Evolutionary conservation across 768 basidiomycete genomes (phyloP).

Genomic region (Hydnomerulius pinastri): DNA sequence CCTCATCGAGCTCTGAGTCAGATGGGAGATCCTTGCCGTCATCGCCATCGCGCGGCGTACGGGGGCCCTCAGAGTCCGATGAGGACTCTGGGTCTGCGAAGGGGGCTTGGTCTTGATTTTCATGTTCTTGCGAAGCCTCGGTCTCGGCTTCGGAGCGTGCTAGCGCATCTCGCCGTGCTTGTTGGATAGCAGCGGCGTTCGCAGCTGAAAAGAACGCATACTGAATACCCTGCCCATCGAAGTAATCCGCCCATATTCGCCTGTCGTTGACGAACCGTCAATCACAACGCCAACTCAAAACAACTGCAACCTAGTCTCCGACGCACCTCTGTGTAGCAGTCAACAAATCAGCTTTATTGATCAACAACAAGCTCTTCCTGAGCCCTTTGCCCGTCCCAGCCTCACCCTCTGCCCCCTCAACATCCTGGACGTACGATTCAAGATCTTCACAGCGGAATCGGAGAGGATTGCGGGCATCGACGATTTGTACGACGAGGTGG

Average conservation of each 20-base stretch:
- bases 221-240: slow-evolving; percentile 69
- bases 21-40: slow-evolving; percentile 30
- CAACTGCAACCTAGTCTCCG: slow-evolving; percentile 19
- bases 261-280: slow-evolving; percentile 53
- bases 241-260: slow-evolving; percentile 88
- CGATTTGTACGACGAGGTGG: slow-evolving; percentile 92
- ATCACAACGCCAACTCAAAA: not conserved
- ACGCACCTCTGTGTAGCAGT: slow-evolving; percentile 89
- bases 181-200: slow-evolving; percentile 82
- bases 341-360: slow-evolving; percentile 95
- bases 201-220: slow-evolving; percentile 96
- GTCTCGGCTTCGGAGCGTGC: slow-evolving; percentile 27
- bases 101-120: not conserved
- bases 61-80: slow-evolving; percentile 32
- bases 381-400: slow-evolving; percentile 72
- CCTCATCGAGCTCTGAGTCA: slow-evolving; percentile 30
- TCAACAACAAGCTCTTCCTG: slow-evolving; percentile 76
- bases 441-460: slow-evolving; percentile 92
- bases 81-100: slow-evolving; percentile 25
- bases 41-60: slow-evolving; percentile 28
- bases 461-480: slow-evolving; percentile 94
- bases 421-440: slow-evolving; percentile 80
- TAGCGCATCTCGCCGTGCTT: slow-evolving; percentile 58
- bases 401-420: slow-evolving; percentile 82
- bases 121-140: not conserved